phyloP scores from a whole-genome alignment of 306 rosid genomes.

The Betula pendula region DNA sequence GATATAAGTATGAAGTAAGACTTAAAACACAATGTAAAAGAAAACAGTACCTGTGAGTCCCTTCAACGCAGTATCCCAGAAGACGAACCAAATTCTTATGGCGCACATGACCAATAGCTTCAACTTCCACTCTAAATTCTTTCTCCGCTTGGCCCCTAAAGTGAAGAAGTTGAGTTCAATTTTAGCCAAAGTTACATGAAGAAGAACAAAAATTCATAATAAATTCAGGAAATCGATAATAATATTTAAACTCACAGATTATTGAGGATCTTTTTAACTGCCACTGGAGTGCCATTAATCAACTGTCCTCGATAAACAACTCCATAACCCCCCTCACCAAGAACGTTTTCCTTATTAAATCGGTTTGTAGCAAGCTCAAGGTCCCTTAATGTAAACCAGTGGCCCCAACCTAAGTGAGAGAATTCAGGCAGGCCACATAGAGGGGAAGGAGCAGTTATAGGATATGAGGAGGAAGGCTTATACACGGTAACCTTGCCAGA shows the following conservation, averaged over 20 bases:
- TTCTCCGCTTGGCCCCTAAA: constrained; percentile 92
- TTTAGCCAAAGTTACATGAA: constrained; percentile 23
- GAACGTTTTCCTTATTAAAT: constrained; percentile 71
- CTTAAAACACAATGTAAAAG: constrained; percentile 16
- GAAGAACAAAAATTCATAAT: constrained; percentile 20
- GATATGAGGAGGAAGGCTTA: constrained; percentile 63
- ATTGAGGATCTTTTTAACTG: constrained; percentile 93
- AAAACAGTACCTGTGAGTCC: constrained; percentile 70
- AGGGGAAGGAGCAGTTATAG: constrained; percentile 84
- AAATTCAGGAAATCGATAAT: constrained; percentile 13
- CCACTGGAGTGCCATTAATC: constrained; percentile 85
- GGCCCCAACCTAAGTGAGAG: constrained; percentile 98
- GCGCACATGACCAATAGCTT: constrained; percentile 95
- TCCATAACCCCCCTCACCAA: constrained; percentile 99
- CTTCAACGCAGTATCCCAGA: constrained; percentile 86
- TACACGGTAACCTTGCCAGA: constrained; percentile 55
- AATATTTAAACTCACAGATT: constrained; percentile 64
- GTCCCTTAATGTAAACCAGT: constrained; percentile 95
- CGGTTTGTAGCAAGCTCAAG: constrained; percentile 83
- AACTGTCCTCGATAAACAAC: constrained; percentile 77
- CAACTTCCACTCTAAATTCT: constrained; percentile 93
- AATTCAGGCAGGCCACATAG: constrained; percentile 80
- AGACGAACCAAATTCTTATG: constrained; percentile 98
- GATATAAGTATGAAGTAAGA: constrained; percentile 9
- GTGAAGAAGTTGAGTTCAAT: constrained; percentile 25